Conservation (phyloP, 495 filamentous ascomycete genomes). For the Cercophora scortea region DNA sequence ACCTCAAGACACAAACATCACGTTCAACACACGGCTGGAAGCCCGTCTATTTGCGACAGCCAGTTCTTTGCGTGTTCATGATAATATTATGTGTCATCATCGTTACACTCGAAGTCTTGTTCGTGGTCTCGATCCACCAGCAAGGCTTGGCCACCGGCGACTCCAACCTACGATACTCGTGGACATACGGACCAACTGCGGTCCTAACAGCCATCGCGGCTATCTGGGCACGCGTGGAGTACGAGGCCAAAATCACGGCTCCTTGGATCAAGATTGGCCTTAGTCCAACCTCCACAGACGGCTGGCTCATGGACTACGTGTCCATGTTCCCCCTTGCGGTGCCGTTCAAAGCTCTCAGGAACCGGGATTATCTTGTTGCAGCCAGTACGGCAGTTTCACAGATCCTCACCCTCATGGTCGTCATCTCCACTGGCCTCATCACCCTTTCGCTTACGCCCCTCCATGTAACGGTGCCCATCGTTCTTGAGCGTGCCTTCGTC, state of each 20-base stretch:
- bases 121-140: slow-evolving; percentile 7
- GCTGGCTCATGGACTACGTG: not conserved
- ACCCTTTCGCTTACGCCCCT: too few relatives aligned
- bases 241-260: slow-evolving; percentile 17
- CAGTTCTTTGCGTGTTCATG: not conserved
- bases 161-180: slow-evolving; percentile 16
- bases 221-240: slow-evolving; percentile 21
- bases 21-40: too few relatives aligned
- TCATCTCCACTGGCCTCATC: too few relatives aligned
- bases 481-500: too few relatives aligned
- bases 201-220: slow-evolving; percentile 18
- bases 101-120: slow-evolving; percentile 7
- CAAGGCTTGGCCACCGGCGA: slow-evolving; percentile 6
- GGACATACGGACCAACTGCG: slow-evolving; percentile 27
- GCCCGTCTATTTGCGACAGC: not conserved
- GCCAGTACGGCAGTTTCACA: too few relatives aligned
- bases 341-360: not conserved
- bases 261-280: slow-evolving; percentile 13
- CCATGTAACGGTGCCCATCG: too few relatives aligned
- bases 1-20: too few relatives aligned
- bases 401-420: too few relatives aligned
- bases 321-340: not conserved
- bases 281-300: not conserved
- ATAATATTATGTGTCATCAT: not conserved
- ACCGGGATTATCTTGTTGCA: not conserved